These are phyloP conservation scores for Candida orba DNA, from an alignment of 805 yeast species.

Conservation along the genomic window DNA sequence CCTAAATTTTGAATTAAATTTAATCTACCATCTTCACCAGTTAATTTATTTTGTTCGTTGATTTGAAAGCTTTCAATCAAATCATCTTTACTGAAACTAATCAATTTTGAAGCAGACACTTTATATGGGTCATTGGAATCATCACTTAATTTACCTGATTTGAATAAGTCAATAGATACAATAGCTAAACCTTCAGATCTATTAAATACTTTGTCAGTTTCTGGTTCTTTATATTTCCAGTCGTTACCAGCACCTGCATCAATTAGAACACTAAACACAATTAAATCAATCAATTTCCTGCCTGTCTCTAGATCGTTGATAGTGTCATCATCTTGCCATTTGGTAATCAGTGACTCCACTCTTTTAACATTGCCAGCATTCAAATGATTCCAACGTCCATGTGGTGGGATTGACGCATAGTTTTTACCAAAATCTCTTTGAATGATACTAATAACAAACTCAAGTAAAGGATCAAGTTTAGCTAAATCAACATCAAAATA, in stretches of 20 bases:
- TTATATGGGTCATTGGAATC: constrained; percentile 29
- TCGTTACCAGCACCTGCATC: constrained; percentile 65
- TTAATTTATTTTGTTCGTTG: constrained; percentile 38
- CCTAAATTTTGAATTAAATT: constrained; percentile 42
- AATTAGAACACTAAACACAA: constrained; percentile 51
- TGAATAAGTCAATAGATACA: constrained; percentile 50
- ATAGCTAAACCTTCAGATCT: constrained; percentile 63
- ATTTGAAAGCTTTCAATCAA: constrained; percentile 42
- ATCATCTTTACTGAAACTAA: constrained; percentile 27
- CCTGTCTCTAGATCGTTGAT: constrained; percentile 39
- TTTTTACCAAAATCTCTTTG: constrained; percentile 37
- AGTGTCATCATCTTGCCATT: constrained; percentile 27
- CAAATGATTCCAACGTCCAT: constrained; percentile 63
- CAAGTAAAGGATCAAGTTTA: constrained; percentile 35
- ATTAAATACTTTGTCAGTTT: constrained; percentile 24
- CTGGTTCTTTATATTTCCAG: constrained; percentile 43
- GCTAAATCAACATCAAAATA: constrained; percentile 41
- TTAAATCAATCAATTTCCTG: constrained; percentile 47
- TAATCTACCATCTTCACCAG: constrained; percentile 50
- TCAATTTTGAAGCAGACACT: constrained; percentile 38
- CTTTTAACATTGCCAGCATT: constrained; percentile 43
- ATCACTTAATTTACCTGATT: constrained; percentile 38
- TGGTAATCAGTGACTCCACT: constrained; percentile 33
- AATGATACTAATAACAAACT: constrained; percentile 36
- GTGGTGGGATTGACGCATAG: constrained; percentile 47